Percentiles rank a stretch among this genome's conserved stretches.
phyloP scores from a whole-genome alignment of 768 basidiomycete genomes.

The Kwoniella newhampshirensis region DNA sequence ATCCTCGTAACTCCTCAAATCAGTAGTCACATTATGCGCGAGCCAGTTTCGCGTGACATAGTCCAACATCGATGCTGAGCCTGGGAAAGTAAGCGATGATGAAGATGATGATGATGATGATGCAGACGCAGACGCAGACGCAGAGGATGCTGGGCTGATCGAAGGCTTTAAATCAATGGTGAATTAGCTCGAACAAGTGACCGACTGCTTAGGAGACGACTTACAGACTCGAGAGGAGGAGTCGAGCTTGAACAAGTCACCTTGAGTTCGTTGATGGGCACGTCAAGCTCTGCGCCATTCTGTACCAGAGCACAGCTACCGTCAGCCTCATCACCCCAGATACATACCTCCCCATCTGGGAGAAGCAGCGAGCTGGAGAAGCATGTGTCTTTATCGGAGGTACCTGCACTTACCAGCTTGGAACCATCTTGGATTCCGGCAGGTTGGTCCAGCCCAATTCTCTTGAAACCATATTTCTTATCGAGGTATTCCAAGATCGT shows the following conservation, averaged over 20 bases:
- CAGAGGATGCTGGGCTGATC: no score
- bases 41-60: conserved; percentile 81
- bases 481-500: conserved; percentile 53
- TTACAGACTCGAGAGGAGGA: background rate
- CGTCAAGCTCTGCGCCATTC: conserved; percentile 13
- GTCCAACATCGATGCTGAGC: conserved; percentile 63
- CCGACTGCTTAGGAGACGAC: no score
- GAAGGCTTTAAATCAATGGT: no score
- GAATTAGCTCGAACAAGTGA: no score
- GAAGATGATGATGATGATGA: background rate
- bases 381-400: no score
- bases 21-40: conserved; percentile 72
- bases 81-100: conserved; percentile 54
- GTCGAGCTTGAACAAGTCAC: conserved; percentile 13
- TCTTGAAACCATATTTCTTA: conserved; percentile 46
- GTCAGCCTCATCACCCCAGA: background rate
- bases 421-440: conserved; percentile 16
- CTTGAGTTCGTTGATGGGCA: conserved; percentile 16
- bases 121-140: background rate
- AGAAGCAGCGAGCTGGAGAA: no score
- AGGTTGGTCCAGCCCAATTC: conserved; percentile 41
- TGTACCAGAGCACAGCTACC: background rate
- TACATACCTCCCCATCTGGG: no score
- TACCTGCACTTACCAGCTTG: conserved; percentile 18
- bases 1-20: conserved; percentile 61